Conservation (phyloP, 164 flowering plant genomes). For the Annona cherimola region DNA sequence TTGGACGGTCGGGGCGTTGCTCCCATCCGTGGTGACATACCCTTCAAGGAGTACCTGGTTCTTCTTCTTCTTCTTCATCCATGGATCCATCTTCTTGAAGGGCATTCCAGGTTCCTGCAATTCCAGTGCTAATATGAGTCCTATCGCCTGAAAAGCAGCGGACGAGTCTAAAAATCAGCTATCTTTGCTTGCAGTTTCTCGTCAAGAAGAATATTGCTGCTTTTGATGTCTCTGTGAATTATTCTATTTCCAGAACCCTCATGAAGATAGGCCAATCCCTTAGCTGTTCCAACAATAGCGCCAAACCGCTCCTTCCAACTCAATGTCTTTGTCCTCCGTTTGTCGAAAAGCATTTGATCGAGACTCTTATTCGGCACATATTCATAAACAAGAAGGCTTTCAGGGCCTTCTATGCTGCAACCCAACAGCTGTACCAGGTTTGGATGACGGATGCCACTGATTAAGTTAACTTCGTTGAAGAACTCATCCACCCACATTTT, state of each 20-base stretch:
- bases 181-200: conserved; percentile 54
- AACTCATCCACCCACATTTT: conserved; percentile 93
- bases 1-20: conserved; percentile 27
- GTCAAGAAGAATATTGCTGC: conserved; percentile 65
- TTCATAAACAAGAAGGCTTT: conserved; percentile 87
- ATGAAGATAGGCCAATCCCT: conserved; percentile 73
- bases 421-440: conserved; percentile 78
- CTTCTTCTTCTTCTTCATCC: conserved; percentile 46
- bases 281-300: conserved; percentile 53
- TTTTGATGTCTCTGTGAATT: conserved; percentile 72
- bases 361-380: conserved; percentile 53
- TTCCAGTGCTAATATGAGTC: conserved; percentile 59
- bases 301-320: conserved; percentile 48
- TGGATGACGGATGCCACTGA: conserved; percentile 62
- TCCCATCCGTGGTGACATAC: conserved; percentile 41
- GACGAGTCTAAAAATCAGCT: conserved; percentile 84
- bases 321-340: conserved; percentile 9
- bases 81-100: conserved; percentile 6
- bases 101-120: conserved; percentile 52
- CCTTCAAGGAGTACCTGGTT: conserved; percentile 68
- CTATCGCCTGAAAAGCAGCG: conserved; percentile 59
- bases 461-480: conserved; percentile 81
- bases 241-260: conserved; percentile 55
- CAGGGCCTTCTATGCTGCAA: conserved; percentile 86
- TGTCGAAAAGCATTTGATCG: conserved; percentile 46